These are phyloP conservation scores for Echites panduratus DNA, from an alignment of 257 asterid genomes.

Conservation along the genomic window DNA sequence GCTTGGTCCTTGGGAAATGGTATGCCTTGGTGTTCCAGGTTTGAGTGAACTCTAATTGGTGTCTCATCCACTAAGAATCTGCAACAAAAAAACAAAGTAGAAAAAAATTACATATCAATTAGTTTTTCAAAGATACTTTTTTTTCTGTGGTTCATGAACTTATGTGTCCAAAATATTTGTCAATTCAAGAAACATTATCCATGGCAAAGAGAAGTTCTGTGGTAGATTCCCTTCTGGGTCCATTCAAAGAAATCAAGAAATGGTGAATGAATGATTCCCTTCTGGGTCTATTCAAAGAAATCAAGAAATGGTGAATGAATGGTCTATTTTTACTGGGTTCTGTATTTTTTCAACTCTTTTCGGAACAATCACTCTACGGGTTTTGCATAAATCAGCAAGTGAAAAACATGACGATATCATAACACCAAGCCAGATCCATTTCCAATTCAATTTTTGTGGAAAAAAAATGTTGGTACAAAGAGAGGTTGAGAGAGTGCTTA, in stretches of 20 bases:
- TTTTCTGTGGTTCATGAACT: background rate
- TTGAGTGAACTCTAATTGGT: slow-evolving; percentile 70
- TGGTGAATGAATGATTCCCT: too few relatives aligned
- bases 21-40: slow-evolving; percentile 66
- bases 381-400: background rate
- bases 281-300: too few relatives aligned
- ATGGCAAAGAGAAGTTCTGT: background rate
- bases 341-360: too few relatives aligned
- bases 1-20: slow-evolving; percentile 82
- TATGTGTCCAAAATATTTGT: background rate
- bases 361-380: too few relatives aligned
- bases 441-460: too few relatives aligned
- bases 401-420: too few relatives aligned
- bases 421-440: too few relatives aligned
- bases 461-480: background rate
- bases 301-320: too few relatives aligned
- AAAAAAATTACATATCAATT: background rate
- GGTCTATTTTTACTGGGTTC: too few relatives aligned
- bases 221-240: background rate
- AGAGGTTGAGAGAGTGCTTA: slow-evolving; percentile 29
- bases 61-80: slow-evolving; percentile 87
- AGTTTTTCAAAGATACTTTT: background rate
- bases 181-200: background rate
- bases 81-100: background rate
- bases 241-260: too few relatives aligned